Base-by-base conservation (phyloP, 1,284 basidiomycete genomes). In the Cutaneotrichosporon cutaneum region DNA sequence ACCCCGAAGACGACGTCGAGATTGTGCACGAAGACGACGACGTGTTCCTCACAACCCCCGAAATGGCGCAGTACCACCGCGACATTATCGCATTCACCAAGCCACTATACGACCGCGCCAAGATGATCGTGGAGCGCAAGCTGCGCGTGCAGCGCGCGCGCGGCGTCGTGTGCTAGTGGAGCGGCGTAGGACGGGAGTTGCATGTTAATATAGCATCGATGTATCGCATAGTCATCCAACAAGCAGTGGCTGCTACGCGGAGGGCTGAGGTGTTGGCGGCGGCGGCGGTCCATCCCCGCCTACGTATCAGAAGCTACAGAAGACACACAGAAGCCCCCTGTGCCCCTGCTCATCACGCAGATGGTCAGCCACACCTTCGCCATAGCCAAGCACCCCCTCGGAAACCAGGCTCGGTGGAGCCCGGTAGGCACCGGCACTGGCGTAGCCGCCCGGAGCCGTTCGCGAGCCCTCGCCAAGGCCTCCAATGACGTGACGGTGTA, bases 61-160 rank as follows among this genome's bases (percentile, higher is more conserved):
- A 32, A 10, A 22, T 54, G 13, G 52, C 52, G 13, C 22, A 35
- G 22, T 54, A 54, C 35, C 52, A 54, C 35, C 33, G 33, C 52
- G 35, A 33, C 33, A 22, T 54, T 5, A 39, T 39, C 14, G 52
- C 52, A 4, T 54, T 54, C 22, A 54, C 52, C 7, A 39, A 39
- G 35, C 35, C 52, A 21, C 52, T 54, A 22, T 54, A 54, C 16
- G 52, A 54, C 22, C 48, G 48, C 26, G 48, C 48, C 18, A 51
- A 30, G 48, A 42, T 42, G 16, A 42, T 42, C 16, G 5, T 42
- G 16, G 39, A 42, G 18, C 39, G 39, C 39, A 42, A 42, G 39
- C 16, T 42, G 39, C 39, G 39, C 16, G 39, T 42, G 5, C 39
- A 42, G 11, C 39, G 39, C 16, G 39, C 39, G 7, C 39, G 39